Percentiles rank a stretch among this genome's conserved stretches.
phyloP scores from a whole-genome alignment of 208 protist species.

The Willaertia magna region DNA sequence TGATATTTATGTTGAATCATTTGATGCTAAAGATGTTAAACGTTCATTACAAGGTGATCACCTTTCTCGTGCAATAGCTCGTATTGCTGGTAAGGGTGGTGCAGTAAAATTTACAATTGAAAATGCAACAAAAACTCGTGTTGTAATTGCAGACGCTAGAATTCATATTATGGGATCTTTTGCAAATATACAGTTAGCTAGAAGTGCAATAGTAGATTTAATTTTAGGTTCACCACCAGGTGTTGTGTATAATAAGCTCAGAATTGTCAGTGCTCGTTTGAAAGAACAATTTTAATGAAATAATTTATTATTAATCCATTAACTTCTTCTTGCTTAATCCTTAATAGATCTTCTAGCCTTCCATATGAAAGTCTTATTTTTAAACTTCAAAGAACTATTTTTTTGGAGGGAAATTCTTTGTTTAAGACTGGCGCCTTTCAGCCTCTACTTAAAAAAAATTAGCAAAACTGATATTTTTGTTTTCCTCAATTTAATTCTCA shows the following conservation, averaged over 20 bases:
- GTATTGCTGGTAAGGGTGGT: constrained; percentile 96
- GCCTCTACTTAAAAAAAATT: no score
- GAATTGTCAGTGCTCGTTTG: constrained; percentile 78
- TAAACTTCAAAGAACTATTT: no score
- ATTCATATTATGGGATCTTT: constrained; percentile 97
- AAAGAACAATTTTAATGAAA: constrained; percentile 73
- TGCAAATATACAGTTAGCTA: constrained; percentile 89
- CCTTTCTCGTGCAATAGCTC: constrained; percentile 92
- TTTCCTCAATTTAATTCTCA: no score
- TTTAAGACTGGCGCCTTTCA: no score
- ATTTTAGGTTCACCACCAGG: constrained; percentile 87
- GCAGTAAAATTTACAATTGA: constrained; percentile 99
- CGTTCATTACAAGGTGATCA: constrained; percentile 73
- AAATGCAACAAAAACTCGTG: constrained; percentile 95
- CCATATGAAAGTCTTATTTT: no score
- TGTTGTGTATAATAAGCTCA: constrained; percentile 92
- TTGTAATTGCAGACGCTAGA: constrained; percentile 94
- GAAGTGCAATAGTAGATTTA: constrained; percentile 88
- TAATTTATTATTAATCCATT: background rate
- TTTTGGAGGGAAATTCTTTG: no score
- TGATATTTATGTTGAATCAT: constrained; percentile 98
- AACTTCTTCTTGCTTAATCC: no score
- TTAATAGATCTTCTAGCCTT: no score
- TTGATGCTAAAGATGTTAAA: constrained; percentile 94
- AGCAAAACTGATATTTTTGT: no score